These are phyloP conservation scores for Hypomontagnella submonticulosa DNA, from an alignment of 495 filamentous ascomycete genomes.

Conservation along the genomic window DNA sequence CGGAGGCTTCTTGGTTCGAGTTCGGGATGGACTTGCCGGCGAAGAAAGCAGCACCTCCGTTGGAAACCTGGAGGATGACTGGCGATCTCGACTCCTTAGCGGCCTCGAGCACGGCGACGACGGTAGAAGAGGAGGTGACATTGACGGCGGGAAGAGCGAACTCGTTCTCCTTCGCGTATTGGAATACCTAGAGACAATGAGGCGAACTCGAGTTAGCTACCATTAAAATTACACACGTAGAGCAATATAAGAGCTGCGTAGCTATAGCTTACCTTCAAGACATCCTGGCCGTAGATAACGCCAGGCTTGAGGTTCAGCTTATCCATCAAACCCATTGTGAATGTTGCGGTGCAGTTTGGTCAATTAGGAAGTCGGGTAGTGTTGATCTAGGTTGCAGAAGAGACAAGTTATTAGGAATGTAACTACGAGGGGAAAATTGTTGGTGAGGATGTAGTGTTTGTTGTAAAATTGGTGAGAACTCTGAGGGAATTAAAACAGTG, in stretches of 20 bases:
- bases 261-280: slow-evolving; percentile 57
- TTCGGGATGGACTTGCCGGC: slow-evolving; percentile 94
- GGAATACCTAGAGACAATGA: slow-evolving; percentile 60
- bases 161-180: slow-evolving; percentile 82
- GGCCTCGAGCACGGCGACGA: slow-evolving; percentile 89
- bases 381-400: neutral
- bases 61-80: slow-evolving; percentile 89
- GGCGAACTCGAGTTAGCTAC: neutral
- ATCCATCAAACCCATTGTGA: slow-evolving; percentile 44
- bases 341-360: slow-evolving; percentile 2
- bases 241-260: neutral
- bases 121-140: slow-evolving; percentile 92
- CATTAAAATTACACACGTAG: neutral
- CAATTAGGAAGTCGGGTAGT: neutral
- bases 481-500: slow-evolving; percentile 42
- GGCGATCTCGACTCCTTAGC: slow-evolving; percentile 88
- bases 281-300: slow-evolving; percentile 90
- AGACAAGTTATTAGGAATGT: slow-evolving; percentile 1
- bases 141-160: slow-evolving; percentile 96
- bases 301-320: slow-evolving; percentile 78
- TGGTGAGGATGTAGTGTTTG: slow-evolving; percentile 14
- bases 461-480: slow-evolving; percentile 27
- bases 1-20: slow-evolving; percentile 84
- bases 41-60: slow-evolving; percentile 95
- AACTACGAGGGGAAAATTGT: slow-evolving; percentile 8